Evolutionary conservation across 495 filamentous ascomycete species (phyloP).

Genomic region (Beverwykella pulmonaria): DNA sequence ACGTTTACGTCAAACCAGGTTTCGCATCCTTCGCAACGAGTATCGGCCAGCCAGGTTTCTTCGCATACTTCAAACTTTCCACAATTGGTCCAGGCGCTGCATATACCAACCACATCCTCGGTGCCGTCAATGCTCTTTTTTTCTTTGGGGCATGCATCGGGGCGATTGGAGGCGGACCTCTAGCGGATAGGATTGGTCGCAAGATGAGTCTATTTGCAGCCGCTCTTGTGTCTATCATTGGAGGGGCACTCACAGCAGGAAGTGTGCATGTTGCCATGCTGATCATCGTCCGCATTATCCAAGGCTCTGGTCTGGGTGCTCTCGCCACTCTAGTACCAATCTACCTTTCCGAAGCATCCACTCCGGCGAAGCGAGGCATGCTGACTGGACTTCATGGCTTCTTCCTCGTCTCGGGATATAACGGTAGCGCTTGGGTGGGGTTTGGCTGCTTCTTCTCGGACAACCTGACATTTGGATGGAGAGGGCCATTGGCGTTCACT

Average conservation of each 20-base stretch:
- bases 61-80: constrained; percentile 38
- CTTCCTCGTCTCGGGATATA: constrained; percentile 51
- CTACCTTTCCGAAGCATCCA: constrained; percentile 51
- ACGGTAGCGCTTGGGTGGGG: constrained; percentile 68
- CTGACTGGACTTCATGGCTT: constrained; percentile 55
- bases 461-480: constrained; percentile 56
- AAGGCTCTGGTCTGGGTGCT: constrained; percentile 47
- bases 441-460: constrained; percentile 64
- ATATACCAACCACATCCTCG: constrained; percentile 41
- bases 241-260: constrained; percentile 39
- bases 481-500: constrained; percentile 59
- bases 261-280: constrained; percentile 41
- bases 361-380: constrained; percentile 49
- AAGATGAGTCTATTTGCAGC: constrained; percentile 28
- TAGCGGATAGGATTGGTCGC: constrained; percentile 38
- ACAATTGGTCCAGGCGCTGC: constrained; percentile 23
- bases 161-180: constrained; percentile 28
- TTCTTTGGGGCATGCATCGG: constrained; percentile 39
- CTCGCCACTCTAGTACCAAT: constrained; percentile 48
- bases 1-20: not conserved
- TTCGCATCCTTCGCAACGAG: constrained; percentile 39
- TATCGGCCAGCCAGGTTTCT: constrained; percentile 40
- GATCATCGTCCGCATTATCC: constrained; percentile 46
- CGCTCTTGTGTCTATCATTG: constrained; percentile 30
- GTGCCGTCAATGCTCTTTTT: constrained; percentile 41